These are phyloP conservation scores for Solanum sparsipilum DNA, from an alignment of 257 asterid species.

Conservation along the genomic window DNA sequence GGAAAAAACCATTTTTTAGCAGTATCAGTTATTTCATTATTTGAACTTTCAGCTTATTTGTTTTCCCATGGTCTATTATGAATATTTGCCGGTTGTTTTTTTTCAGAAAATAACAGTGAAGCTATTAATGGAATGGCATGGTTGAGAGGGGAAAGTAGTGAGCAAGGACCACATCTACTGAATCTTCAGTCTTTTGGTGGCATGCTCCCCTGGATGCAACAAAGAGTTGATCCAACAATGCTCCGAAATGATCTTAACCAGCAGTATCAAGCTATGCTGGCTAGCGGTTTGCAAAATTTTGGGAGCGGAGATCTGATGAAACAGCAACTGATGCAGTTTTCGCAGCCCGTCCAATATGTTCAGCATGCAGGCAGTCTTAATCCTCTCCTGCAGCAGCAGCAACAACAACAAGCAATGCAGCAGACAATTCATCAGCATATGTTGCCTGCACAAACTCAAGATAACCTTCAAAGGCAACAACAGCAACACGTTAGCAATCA, in stretches of 20 bases:
- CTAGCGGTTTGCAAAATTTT: slow-evolving; percentile 54
- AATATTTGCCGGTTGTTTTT: background rate
- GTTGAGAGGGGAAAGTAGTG: slow-evolving; percentile 78
- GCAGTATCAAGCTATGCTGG: slow-evolving; percentile 79
- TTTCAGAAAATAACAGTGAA: slow-evolving; percentile 53
- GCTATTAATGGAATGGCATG: slow-evolving; percentile 69
- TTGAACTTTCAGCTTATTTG: background rate
- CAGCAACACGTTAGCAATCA: slow-evolving; percentile 46
- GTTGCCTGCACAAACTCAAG: slow-evolving; percentile 61
- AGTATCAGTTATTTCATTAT: background rate
- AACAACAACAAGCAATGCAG: slow-evolving; percentile 45
- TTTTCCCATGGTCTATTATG: background rate
- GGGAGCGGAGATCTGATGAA: slow-evolving; percentile 54
- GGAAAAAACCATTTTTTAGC: background rate
- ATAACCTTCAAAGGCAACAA: slow-evolving; percentile 46
- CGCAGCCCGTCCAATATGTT: slow-evolving; percentile 61
- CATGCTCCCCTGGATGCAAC: slow-evolving; percentile 86
- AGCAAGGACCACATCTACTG: slow-evolving; percentile 60
- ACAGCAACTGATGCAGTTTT: slow-evolving; percentile 64
- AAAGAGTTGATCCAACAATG: slow-evolving; percentile 60
- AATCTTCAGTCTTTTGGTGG: slow-evolving; percentile 56
- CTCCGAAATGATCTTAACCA: slow-evolving; percentile 57
- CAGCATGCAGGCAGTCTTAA: slow-evolving; percentile 50
- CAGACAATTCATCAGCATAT: slow-evolving; percentile 37
- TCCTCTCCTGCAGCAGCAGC: slow-evolving; percentile 38